A percentile compares a stretch with the other conserved stretches of the same genome.
phyloP scores from a whole-genome alignment of 148 eudicot species.

The Cornus kousa region DNA sequence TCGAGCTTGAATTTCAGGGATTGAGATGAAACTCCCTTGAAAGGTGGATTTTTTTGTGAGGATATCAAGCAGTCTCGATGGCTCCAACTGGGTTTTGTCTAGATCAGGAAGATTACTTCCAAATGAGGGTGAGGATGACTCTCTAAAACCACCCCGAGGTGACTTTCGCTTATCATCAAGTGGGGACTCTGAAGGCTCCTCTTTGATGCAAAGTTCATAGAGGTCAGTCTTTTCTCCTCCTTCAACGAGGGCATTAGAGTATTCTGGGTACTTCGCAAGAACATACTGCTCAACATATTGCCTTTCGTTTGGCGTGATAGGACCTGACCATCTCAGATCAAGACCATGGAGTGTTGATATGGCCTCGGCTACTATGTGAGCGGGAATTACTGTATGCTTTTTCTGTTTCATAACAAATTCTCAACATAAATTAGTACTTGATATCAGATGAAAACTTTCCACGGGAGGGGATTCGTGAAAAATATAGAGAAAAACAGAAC shows the following conservation, averaged over 20 bases:
- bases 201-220: slow-evolving; percentile 40
- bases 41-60: slow-evolving; percentile 33
- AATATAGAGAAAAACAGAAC: neutral
- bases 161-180: slow-evolving; percentile 28
- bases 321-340: slow-evolving; percentile 44
- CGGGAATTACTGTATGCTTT: slow-evolving; percentile 32
- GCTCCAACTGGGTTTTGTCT: slow-evolving; percentile 33
- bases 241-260: slow-evolving; percentile 39
- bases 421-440: slow-evolving; percentile 7
- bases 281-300: slow-evolving; percentile 40
- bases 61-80: slow-evolving; percentile 35
- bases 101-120: slow-evolving; percentile 31
- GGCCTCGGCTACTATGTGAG: slow-evolving; percentile 43
- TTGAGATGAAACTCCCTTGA: slow-evolving; percentile 38
- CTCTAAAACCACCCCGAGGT: slow-evolving; percentile 22
- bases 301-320: slow-evolving; percentile 38
- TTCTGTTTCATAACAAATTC: slow-evolving; percentile 22
- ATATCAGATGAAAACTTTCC: neutral
- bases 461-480: neutral
- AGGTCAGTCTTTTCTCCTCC: slow-evolving; percentile 40
- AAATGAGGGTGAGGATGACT: slow-evolving; percentile 16
- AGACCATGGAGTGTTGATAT: slow-evolving; percentile 40
- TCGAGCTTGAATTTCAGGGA: slow-evolving; percentile 39
- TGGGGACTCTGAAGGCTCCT: slow-evolving; percentile 22
- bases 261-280: slow-evolving; percentile 38